These are phyloP conservation scores for Eucalyptus dawsonii DNA, from an alignment of 345 rosid species.

Conservation along the genomic window DNA sequence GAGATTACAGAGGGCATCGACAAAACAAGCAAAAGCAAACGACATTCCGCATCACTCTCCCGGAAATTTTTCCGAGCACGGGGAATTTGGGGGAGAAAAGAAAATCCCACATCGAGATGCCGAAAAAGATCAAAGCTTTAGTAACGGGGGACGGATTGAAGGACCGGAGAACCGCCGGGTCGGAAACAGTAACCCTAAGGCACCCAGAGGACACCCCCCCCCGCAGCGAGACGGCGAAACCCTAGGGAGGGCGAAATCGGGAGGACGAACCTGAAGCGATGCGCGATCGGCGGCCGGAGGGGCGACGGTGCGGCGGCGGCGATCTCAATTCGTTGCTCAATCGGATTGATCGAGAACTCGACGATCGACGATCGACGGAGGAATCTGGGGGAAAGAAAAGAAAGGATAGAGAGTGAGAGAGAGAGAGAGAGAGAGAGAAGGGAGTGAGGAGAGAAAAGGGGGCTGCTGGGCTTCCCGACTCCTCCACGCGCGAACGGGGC, in stretches of 20 bases:
- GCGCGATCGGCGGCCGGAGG: background rate
- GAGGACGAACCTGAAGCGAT: background rate
- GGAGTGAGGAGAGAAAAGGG: background rate
- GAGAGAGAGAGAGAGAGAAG: no score
- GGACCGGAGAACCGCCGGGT: background rate
- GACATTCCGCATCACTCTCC: background rate
- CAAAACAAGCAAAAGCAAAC: background rate
- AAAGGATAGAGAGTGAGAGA: no score
- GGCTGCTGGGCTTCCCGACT: background rate
- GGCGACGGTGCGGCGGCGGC: background rate
- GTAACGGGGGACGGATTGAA: background rate
- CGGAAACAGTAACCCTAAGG: background rate
- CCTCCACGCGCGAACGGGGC: background rate
- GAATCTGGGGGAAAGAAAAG: background rate
- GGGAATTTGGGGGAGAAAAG: background rate
- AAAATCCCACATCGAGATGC: background rate
- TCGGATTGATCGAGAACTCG: background rate
- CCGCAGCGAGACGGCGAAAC: background rate
- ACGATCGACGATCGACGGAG: background rate
- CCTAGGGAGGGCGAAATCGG: background rate
- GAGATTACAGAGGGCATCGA: background rate
- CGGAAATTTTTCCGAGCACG: background rate
- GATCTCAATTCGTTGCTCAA: background rate
- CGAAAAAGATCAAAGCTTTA: background rate
- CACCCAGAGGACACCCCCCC: background rate